phyloP scores from a whole-genome alignment of 441 rosid species.

The Brassica balearica region DNA sequence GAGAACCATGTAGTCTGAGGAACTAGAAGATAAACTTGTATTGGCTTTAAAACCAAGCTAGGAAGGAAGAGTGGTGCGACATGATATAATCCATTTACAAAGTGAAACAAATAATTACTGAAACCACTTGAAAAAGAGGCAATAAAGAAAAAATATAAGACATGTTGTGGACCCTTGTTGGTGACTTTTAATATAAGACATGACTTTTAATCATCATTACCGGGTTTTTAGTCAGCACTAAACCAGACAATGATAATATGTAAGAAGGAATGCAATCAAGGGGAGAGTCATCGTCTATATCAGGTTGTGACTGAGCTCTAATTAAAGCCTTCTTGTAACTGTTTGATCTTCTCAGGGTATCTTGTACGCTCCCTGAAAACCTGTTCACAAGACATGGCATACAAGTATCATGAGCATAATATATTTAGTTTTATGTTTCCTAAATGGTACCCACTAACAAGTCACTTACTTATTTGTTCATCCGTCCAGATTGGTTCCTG shows the following conservation, averaged over 20 bases:
- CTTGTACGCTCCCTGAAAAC: background rate
- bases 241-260: no score
- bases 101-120: background rate
- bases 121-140: background rate
- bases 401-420: no score
- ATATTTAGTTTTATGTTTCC: no score
- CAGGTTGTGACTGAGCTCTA: slow-evolving; percentile 42
- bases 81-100: background rate
- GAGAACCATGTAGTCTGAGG: background rate
- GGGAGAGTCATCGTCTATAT: slow-evolving; percentile 23
- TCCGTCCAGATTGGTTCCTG: no score
- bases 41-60: background rate
- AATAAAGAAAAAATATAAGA: background rate
- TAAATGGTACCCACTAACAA: no score
- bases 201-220: background rate
- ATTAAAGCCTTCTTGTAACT: slow-evolving; percentile 44
- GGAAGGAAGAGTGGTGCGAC: background rate
- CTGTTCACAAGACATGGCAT: slow-evolving; percentile 25
- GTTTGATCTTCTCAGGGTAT: no score
- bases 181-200: no score
- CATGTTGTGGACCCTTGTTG: slow-evolving; percentile 2
- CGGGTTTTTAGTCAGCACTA: no score
- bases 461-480: no score
- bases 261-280: slow-evolving; percentile 28
- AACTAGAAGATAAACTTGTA: background rate